phyloP scores from a whole-genome alignment of 1,284 basidiomycete genomes.

The Puccinia hordei region DNA sequence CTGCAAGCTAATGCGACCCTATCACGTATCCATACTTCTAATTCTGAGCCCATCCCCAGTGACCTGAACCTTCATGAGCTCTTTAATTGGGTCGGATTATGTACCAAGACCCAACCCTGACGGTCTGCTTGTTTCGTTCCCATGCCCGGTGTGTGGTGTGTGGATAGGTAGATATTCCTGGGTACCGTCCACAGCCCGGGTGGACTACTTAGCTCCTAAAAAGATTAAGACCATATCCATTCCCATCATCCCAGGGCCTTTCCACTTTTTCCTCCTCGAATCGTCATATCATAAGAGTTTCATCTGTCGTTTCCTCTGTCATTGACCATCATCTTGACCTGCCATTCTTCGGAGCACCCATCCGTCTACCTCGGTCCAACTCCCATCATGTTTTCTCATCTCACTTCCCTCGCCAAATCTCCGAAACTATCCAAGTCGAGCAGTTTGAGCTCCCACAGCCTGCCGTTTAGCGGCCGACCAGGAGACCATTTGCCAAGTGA shows the following conservation, averaged over 20 bases:
- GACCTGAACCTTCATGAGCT: not conserved
- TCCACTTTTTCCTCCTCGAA: not conserved
- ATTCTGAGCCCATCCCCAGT: not conserved
- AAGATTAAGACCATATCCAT: not conserved
- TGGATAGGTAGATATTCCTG: not conserved
- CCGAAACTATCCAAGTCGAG: not conserved
- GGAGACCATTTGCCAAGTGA: not conserved
- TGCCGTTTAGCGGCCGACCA: not conserved
- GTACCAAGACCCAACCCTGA: not conserved
- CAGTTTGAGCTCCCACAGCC: not conserved
- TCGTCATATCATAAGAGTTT: not conserved
- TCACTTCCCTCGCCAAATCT: slow-evolving; percentile 13
- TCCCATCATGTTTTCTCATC: slow-evolving; percentile 28
- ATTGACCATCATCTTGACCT: not conserved
- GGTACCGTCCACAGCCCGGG: not conserved
- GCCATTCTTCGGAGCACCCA: not conserved
- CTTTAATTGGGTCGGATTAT: not conserved
- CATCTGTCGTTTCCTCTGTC: not conserved
- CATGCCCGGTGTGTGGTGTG: not conserved
- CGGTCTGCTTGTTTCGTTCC: not conserved
- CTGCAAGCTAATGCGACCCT: too few relatives aligned
- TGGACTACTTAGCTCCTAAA: not conserved
- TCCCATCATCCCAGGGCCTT: not conserved
- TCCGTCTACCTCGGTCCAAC: not conserved
- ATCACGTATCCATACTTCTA: too few relatives aligned